A percentile compares a stretch with the other conserved stretches of the same genome.
phyloP scores from a whole-genome alignment of 2,329 filamentous ascomycete genomes.

The Domatiomyces globalis region DNA sequence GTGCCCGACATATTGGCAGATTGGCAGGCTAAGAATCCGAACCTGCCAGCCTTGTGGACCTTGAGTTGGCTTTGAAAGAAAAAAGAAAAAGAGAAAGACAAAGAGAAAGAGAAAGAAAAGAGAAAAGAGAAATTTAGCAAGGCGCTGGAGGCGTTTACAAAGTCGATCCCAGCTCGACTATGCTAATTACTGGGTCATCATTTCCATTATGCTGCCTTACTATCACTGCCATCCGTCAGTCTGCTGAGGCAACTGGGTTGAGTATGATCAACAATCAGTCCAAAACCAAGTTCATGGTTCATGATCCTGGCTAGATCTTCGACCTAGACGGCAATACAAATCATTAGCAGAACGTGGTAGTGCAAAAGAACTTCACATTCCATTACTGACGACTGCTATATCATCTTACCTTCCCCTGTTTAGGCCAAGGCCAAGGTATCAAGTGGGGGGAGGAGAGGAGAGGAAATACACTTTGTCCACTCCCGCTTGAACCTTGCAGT shows the following conservation, averaged over 20 bases:
- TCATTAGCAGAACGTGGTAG: not conserved
- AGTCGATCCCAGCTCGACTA: not conserved
- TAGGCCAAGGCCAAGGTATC: too few relatives aligned
- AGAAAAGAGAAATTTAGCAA: constrained; percentile 4
- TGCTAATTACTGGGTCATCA: not conserved
- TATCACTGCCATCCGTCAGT: too few relatives aligned
- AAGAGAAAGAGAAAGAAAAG: constrained; percentile 19
- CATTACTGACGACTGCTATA: too few relatives aligned
- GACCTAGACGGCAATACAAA: too few relatives aligned
- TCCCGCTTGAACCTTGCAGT: not conserved
- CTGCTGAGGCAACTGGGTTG: too few relatives aligned
- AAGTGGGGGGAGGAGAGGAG: too few relatives aligned
- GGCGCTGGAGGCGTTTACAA: constrained; percentile 8
- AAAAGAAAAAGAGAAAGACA: not conserved
- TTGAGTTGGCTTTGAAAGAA: constrained; percentile 69
- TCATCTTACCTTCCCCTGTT: too few relatives aligned
- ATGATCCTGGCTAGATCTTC: too few relatives aligned
- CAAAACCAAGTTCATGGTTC: too few relatives aligned
- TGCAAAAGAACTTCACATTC: not conserved
- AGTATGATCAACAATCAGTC: too few relatives aligned
- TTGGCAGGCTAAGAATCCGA: constrained; percentile 93
- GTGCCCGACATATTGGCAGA: constrained; percentile 82
- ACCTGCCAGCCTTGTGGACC: constrained; percentile 83
- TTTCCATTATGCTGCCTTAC: too few relatives aligned
- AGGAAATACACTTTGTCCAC: too few relatives aligned